Evolutionary conservation across 140 eudicot species (phyloP), one percentile per base, ranked within the genome.

Genomic region (Cichorium intybus): DNA sequence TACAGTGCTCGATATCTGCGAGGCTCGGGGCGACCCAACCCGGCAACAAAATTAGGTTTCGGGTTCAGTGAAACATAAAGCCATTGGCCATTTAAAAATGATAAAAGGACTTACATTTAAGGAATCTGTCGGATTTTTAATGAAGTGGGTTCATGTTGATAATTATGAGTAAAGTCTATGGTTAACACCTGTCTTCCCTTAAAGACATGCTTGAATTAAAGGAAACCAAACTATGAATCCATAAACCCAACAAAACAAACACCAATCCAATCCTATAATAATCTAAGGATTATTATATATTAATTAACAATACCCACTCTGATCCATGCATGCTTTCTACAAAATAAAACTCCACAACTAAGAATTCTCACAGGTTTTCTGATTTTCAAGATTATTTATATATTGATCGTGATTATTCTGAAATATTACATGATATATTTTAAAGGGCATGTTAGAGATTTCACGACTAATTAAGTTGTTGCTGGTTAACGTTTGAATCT

Each of bases 21-120:
- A 10, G 47, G 26, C 57, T 56, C 73, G 64, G 64, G 47, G 47
- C 64, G 60, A 64, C 70, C 80, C 68, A 68, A 45, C 80, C 80
- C 75, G 70, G 80, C 66, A 75, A 68, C 75, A 50, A 68, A 68
- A 27, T 51, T 52, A 68, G 52, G 60, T 75, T 68, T 75, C 75
- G 80, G 80, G 68, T 75, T 75, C 80, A 68, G 80, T 75, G 80
- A 75, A 75, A 75, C 80, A 68, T 60, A 60, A 68, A 59, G 60
- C 23, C 50, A 75, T 60, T 75, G 75, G 80, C 46, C 56, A n/a
- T 48, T 24, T 46, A n/a, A 24, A 51, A 34, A 49, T 15, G 50
- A 24, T 35, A 59, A 58, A 74, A 60, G 27, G 33, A 61, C 70
- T 34, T 41, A 1, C 16, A 28, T 50, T 75, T 75, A 75, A 75